These are phyloP conservation scores for Alternaria sp. DNA, from an alignment of 2,329 filamentous ascomycete species.

Conservation along the genomic window DNA sequence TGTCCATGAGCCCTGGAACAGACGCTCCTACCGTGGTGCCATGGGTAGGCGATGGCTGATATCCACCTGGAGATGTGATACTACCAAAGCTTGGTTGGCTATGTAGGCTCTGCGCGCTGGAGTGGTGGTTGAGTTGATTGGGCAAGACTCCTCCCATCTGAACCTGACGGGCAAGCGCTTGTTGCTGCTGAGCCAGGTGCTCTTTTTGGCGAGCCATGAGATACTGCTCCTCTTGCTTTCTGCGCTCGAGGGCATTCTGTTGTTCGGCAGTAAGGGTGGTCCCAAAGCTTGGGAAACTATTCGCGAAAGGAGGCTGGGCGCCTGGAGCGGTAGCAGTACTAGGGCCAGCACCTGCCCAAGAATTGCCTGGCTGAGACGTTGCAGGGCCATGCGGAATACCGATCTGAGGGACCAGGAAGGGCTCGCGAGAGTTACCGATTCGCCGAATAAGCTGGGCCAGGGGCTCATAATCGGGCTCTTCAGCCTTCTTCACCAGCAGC, in stretches of 20 bases:
- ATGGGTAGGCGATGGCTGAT: constrained; percentile 66
- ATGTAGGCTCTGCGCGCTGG: constrained; percentile 92
- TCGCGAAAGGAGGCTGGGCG: constrained; percentile 82
- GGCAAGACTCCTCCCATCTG: constrained; percentile 61
- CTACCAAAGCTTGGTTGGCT: constrained; percentile 97
- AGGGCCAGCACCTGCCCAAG: constrained; percentile 51
- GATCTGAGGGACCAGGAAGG: constrained; percentile 96
- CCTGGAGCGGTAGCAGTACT: constrained; percentile 48
- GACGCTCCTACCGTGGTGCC: constrained; percentile 53
- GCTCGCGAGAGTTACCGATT: constrained; percentile 96
- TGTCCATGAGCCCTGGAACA: constrained; percentile 74
- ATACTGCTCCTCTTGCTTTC: constrained; percentile 98
- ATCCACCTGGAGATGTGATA: constrained; percentile 84
- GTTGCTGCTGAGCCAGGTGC: constrained; percentile 84
- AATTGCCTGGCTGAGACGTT: constrained; percentile 54
- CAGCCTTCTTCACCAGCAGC: constrained; percentile 90
- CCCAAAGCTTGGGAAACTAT: constrained; percentile 93
- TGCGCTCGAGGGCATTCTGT: constrained; percentile 93
- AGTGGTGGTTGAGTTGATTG: constrained; percentile 85
- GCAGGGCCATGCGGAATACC: constrained; percentile 89
- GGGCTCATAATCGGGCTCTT: constrained; percentile 93
- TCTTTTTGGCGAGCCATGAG: constrained; percentile 96
- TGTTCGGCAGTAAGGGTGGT: constrained; percentile 96
- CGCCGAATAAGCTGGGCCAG: constrained; percentile 91
- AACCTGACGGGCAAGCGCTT: constrained; percentile 74